Percentiles rank a stretch among this genome's conserved stretches.
phyloP scores from a whole-genome alignment of 192 early-diverging fungal species.

The Cladochytrium replicatum region DNA sequence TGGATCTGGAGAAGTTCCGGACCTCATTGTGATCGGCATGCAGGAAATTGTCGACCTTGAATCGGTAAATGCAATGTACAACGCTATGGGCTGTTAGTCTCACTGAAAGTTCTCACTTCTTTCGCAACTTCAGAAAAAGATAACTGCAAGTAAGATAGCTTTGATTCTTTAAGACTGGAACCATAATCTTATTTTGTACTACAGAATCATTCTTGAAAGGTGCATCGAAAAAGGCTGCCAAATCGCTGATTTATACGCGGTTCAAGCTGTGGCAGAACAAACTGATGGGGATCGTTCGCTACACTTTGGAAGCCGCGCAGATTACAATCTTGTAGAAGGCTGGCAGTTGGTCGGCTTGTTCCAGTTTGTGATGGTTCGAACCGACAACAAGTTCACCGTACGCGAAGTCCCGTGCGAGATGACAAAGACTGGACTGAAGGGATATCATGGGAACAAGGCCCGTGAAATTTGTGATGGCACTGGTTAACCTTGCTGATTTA shows the following conservation, averaged over 20 bases:
- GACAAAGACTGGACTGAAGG: slow-evolving; percentile 83
- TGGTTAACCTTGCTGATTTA: too few relatives aligned
- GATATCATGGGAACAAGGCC: slow-evolving; percentile 89
- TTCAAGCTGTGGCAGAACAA: slow-evolving; percentile 82
- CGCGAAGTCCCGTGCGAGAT: slow-evolving; percentile 54
- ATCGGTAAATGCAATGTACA: slow-evolving; percentile 14
- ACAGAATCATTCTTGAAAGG: slow-evolving; percentile 38
- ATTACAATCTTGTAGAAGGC: too few relatives aligned
- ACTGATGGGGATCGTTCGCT: too few relatives aligned
- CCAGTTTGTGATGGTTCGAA: slow-evolving; percentile 75
- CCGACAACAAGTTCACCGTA: slow-evolving; percentile 28
- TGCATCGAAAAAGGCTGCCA: slow-evolving; percentile 35
- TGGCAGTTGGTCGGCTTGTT: slow-evolving; percentile 88
- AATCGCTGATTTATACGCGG: slow-evolving; percentile 52
- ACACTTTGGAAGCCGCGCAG: too few relatives aligned
- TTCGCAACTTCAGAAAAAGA: too few relatives aligned
- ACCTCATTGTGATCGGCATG: slow-evolving; percentile 72
- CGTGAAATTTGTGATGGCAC: slow-evolving; percentile 6
- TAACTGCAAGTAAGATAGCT: slow-evolving; percentile 68
- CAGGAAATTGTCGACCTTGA: slow-evolving; percentile 84
- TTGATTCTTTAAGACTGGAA: too few relatives aligned
- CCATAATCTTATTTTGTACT: slow-evolving; percentile 14
- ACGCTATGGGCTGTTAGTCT: too few relatives aligned
- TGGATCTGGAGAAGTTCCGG: slow-evolving; percentile 28
- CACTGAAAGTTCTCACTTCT: slow-evolving; percentile 24